A percentile compares a stretch with the other conserved stretches of the same genome.
Evolutionary conservation across 2,329 filamentous ascomycete genomes (phyloP).

Genomic region (Xylariaceae sp.): DNA sequence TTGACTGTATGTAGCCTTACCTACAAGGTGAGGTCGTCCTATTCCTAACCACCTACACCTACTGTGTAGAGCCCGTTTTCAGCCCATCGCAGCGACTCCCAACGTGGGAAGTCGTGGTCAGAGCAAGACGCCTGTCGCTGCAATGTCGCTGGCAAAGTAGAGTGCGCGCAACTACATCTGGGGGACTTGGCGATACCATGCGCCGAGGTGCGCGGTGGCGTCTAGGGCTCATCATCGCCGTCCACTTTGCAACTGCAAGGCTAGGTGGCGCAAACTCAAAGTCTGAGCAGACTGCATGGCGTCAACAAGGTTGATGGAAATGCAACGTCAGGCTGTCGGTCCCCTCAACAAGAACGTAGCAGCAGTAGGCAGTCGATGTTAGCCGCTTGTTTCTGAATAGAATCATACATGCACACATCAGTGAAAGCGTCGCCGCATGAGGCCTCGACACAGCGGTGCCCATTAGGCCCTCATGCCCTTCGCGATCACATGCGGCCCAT

Average conservation of each 20-base stretch:
- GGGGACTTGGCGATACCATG: constrained; percentile 15
- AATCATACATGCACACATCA: no score
- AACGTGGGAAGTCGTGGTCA: no score
- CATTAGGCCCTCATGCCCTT: no score
- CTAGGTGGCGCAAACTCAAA: constrained; percentile 16
- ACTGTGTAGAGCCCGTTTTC: no score
- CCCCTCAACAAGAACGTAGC: no score
- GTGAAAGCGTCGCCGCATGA: no score
- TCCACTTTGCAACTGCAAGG: constrained; percentile 3
- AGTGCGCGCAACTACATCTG: constrained; percentile 13
- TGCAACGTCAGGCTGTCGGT: constrained; percentile 12
- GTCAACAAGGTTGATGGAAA: constrained; percentile 24
- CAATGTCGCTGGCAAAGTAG: constrained; percentile 1
- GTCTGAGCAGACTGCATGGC: constrained; percentile 22
- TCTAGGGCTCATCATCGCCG: constrained; percentile 17
- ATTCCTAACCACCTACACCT: neutral
- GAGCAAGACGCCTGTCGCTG: neutral
- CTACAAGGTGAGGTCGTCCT: constrained; percentile 6
- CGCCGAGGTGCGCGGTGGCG: constrained; percentile 16
- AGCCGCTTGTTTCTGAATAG: no score
- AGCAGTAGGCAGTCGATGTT: no score
- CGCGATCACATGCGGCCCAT: no score
- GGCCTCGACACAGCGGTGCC: no score
- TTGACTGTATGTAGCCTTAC: constrained; percentile 11
- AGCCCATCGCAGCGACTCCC: no score